Percentiles rank a stretch among this genome's conserved stretches.
Evolutionary conservation across 345 rosid species (phyloP).

Genomic region (Raphanus sativus): DNA sequence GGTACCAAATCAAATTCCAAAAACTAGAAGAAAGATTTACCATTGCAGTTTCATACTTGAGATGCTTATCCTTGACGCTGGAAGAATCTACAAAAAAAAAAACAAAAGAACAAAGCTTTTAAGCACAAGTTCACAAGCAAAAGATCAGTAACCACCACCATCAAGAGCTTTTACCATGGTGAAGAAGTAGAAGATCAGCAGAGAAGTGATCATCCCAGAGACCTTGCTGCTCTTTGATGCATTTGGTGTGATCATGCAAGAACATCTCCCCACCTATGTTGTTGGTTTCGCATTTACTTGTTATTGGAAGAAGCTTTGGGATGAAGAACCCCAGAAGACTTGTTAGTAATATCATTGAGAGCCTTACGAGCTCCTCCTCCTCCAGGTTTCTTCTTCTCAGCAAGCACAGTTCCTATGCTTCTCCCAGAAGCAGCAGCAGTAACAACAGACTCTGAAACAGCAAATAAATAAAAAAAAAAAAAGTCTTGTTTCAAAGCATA

Average conservation of each 20-base stretch:
- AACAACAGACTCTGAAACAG: conserved; percentile 20
- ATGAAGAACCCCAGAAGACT: conserved; percentile 33
- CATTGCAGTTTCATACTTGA: not conserved
- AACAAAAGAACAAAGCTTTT: not conserved
- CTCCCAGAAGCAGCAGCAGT: conserved; percentile 34
- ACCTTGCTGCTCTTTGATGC: conserved; percentile 43
- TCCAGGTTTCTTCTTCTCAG: conserved; percentile 44
- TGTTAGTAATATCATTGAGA: conserved; percentile 59
- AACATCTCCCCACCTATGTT: conserved; percentile 48
- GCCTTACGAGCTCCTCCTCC: conserved; percentile 42
- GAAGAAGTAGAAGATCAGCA: conserved; percentile 47
- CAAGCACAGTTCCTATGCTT: conserved; percentile 40
- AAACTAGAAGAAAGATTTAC: conserved; percentile 3
- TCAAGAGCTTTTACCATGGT: conserved; percentile 41
- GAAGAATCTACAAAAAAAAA: conserved; percentile 18
- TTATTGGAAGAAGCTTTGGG: conserved; percentile 36
- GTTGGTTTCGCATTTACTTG: conserved; percentile 40
- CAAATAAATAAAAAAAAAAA: not conserved
- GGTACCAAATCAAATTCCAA: not conserved
- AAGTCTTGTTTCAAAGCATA: not conserved
- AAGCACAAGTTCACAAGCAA: not conserved
- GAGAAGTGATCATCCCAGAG: conserved; percentile 35
- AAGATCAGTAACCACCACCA: not conserved
- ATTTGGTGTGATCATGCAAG: conserved; percentile 56
- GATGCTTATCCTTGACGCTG: conserved; percentile 11